Conservation (phyloP, 2,329 filamentous ascomycete species). For the Clonostachys rosea region DNA sequence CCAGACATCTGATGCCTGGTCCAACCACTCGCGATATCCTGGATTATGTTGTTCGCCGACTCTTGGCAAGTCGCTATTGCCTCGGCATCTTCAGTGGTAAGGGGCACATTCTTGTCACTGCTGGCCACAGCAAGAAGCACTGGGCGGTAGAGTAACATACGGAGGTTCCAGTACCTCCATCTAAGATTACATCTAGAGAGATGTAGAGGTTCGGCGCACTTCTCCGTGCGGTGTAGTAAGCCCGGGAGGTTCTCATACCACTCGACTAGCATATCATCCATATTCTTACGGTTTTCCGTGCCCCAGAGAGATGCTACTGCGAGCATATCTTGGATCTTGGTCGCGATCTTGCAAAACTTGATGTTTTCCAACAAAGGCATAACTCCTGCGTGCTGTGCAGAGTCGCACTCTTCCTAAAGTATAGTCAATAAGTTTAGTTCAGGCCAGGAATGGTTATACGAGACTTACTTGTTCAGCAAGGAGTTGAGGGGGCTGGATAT, state of each 20-base stretch:
- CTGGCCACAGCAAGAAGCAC: slow-evolving; percentile 63
- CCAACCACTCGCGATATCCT: slow-evolving; percentile 67
- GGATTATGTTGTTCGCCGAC: slow-evolving; percentile 65
- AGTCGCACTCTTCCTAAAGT: slow-evolving; percentile 30
- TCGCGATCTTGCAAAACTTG: slow-evolving; percentile 75
- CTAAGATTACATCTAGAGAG: slow-evolving; percentile 73
- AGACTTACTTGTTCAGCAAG: slow-evolving; percentile 30
- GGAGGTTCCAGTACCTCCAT: slow-evolving; percentile 76
- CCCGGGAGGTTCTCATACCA: slow-evolving; percentile 71
- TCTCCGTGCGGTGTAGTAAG: slow-evolving; percentile 58
- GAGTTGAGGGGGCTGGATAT: slow-evolving; percentile 56
- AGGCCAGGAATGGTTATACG: neutral
- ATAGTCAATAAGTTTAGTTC: neutral
- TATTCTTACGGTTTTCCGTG: slow-evolving; percentile 58
- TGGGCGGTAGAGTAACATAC: slow-evolving; percentile 71
- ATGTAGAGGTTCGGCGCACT: slow-evolving; percentile 67
- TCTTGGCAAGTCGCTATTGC: slow-evolving; percentile 66
- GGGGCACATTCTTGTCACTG: slow-evolving; percentile 40
- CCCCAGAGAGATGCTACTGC: slow-evolving; percentile 64
- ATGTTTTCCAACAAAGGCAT: slow-evolving; percentile 72
- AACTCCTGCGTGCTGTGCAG: slow-evolving; percentile 57
- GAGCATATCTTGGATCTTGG: slow-evolving; percentile 71
- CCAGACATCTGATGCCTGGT: slow-evolving; percentile 70
- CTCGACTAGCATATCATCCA: slow-evolving; percentile 64
- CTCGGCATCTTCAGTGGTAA: slow-evolving; percentile 56